Percentiles rank a stretch among this genome's conserved stretches.
Evolutionary conservation across 495 filamentous ascomycete species (phyloP).

Genomic region (Penicillium cataractarum): DNA sequence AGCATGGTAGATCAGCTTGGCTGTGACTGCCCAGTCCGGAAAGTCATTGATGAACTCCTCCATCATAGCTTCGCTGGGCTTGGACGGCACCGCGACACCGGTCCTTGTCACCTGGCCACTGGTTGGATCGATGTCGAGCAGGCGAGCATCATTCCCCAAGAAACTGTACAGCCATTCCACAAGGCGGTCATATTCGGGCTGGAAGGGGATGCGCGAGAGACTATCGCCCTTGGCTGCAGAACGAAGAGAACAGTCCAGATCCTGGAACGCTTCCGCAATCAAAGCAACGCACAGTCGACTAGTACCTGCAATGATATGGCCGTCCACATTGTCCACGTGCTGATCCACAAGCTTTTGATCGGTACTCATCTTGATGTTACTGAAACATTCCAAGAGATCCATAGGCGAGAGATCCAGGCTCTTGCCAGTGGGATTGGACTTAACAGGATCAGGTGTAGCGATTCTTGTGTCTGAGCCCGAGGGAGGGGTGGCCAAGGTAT

Average conservation of each 20-base stretch:
- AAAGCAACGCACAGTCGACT: slow-evolving; percentile 39
- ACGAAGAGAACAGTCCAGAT: slow-evolving; percentile 40
- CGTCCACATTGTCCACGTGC: neutral
- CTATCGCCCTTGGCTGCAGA: slow-evolving; percentile 36
- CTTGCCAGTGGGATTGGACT: neutral
- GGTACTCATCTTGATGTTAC: slow-evolving; percentile 2
- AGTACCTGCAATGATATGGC: neutral
- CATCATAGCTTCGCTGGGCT: slow-evolving; percentile 38
- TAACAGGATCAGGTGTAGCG: neutral
- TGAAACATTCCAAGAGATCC: slow-evolving; percentile 1
- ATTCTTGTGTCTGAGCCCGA: neutral
- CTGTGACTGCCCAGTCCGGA: slow-evolving; percentile 42
- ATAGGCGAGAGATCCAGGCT: neutral
- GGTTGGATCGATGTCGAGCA: slow-evolving; percentile 38
- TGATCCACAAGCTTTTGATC: neutral
- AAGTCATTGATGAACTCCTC: slow-evolving; percentile 37
- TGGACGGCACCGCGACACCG: slow-evolving; percentile 32
- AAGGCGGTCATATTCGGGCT: slow-evolving; percentile 36
- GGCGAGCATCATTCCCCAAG: slow-evolving; percentile 43
- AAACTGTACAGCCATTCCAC: slow-evolving; percentile 45
- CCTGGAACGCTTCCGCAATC: slow-evolving; percentile 49
- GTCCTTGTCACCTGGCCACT: slow-evolving; percentile 43
- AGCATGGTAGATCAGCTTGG: slow-evolving; percentile 47
- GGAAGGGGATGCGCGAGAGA: slow-evolving; percentile 36
- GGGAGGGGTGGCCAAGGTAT: neutral